A percentile compares a stretch with the other conserved stretches of the same genome.
These are phyloP conservation scores for Aphanomyces astaci DNA, from an alignment of 352 stramenopile genomes.

Conservation along the genomic window DNA sequence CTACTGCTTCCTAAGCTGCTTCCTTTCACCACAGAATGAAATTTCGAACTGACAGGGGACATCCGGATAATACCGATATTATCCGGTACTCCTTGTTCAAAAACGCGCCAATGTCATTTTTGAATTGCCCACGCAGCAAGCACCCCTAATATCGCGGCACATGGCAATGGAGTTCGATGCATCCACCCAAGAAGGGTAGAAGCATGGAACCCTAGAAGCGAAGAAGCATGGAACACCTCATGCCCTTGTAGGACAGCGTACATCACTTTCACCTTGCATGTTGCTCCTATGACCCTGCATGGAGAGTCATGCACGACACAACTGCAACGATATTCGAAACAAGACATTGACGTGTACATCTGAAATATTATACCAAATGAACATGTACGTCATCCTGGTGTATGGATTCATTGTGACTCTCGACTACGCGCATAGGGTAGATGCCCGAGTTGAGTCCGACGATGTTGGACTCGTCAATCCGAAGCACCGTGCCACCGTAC, in stretches of 20 bases:
- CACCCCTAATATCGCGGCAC: too few relatives aligned
- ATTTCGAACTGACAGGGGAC: neutral
- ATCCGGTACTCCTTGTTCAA: neutral
- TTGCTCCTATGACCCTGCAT: too few relatives aligned
- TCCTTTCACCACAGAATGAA: conserved; percentile 14
- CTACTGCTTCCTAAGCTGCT: neutral
- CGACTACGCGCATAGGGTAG: conserved; percentile 15
- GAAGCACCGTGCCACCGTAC: conserved; percentile 20
- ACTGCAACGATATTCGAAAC: too few relatives aligned
- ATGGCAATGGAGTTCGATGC: too few relatives aligned
- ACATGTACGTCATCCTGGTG: neutral
- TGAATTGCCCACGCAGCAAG: too few relatives aligned
- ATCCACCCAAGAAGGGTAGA: too few relatives aligned
- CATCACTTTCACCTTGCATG: too few relatives aligned
- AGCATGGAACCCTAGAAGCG: too few relatives aligned
- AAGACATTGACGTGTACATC: too few relatives aligned
- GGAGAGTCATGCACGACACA: too few relatives aligned
- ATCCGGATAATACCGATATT: conserved; percentile 9
- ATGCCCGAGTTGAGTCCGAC: conserved; percentile 21
- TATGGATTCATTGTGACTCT: neutral
- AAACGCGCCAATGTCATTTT: neutral
- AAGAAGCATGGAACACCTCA: too few relatives aligned
- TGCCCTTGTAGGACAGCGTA: too few relatives aligned
- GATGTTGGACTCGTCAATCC: conserved; percentile 23
- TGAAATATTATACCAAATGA: neutral